Percentiles rank a stretch among this genome's conserved stretches.
Conservation (phyloP, 2,329 filamentous ascomycete genomes). For the Xylaria sp. region DNA sequence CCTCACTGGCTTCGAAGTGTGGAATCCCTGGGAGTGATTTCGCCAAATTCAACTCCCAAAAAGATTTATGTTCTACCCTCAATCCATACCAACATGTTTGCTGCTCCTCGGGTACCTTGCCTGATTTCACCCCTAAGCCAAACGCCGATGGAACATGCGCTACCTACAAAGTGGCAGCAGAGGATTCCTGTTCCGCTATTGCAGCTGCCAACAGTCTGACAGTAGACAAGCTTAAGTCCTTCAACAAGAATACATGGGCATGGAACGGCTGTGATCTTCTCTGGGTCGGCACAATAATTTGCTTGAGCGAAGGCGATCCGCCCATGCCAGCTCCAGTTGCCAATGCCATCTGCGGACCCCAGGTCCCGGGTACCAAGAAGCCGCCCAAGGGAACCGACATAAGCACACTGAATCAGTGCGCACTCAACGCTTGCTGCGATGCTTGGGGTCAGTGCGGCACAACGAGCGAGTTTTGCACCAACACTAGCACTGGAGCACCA, state of each 20-base stretch:
- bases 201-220: no score
- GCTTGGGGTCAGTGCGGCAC: slow-evolving; percentile 43
- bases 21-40: neutral
- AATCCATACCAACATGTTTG: neutral
- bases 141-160: no score
- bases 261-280: no score
- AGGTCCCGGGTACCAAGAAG: neutral
- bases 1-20: neutral
- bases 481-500: slow-evolving; percentile 15
- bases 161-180: no score
- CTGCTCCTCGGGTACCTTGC: slow-evolving; percentile 48
- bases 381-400: neutral
- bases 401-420: neutral
- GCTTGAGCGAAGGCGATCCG: slow-evolving; percentile 10
- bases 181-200: no score
- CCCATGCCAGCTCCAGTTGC: neutral
- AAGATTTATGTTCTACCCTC: neutral
- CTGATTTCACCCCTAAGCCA: slow-evolving; percentile 51
- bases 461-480: slow-evolving; percentile 20
- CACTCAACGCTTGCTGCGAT: slow-evolving; percentile 26
- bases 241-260: no score
- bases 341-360: neutral
- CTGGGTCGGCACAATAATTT: no score
- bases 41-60: neutral
- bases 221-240: no score